Evolutionary conservation across 306 rosid genomes (phyloP), one percentile per base, ranked within the genome.

Genomic region (Quercus glauca): DNA sequence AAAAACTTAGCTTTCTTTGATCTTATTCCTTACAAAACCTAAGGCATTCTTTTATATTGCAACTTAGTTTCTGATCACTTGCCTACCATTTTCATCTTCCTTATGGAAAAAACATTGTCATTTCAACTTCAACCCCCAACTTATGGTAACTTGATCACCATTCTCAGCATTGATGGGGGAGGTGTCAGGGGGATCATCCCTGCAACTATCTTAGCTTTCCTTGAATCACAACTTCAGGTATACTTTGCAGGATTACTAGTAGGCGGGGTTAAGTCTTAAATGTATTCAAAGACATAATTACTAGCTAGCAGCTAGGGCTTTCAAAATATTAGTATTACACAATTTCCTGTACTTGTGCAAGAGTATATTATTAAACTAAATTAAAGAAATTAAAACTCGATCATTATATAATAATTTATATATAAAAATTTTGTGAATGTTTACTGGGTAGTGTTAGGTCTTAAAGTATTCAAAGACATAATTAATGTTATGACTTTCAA

Each of bases 161-260:
- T 92, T 68, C 83, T 94, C 10, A 94, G 97, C 87, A 94, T 92
- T 6, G 98, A 94, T 71, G 98, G 98, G 2, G 98, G 97, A 41
- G 97, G 97, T 3, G 87, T 92, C 19, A 88, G 96, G 73, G 97
- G 96, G 13, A 75, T 92, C 58, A 94, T 94, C 60, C 94, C 98
- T 0, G 96, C 90, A 35, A 83, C 87, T 23, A 83, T 92, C 57
- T 85, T 93, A 53, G 78, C 64, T 59, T 93, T 84, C 60, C 85
- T 92, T 15, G 93, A 92, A 84, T 77, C 80, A 0, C 85, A 93
- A 75, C 97, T 93, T 57, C 98, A 91, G 93, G 93, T 86, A 31
- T 49, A 15, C 33, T n/a, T 2, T 59, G 11, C 11, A 9, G 23
- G 45, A 37, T 37, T 37, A 37, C 45, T 9, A 5, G 11, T 21